Conservation (phyloP, 2,329 filamentous ascomycete species). For the Ilyonectria destructans region DNA sequence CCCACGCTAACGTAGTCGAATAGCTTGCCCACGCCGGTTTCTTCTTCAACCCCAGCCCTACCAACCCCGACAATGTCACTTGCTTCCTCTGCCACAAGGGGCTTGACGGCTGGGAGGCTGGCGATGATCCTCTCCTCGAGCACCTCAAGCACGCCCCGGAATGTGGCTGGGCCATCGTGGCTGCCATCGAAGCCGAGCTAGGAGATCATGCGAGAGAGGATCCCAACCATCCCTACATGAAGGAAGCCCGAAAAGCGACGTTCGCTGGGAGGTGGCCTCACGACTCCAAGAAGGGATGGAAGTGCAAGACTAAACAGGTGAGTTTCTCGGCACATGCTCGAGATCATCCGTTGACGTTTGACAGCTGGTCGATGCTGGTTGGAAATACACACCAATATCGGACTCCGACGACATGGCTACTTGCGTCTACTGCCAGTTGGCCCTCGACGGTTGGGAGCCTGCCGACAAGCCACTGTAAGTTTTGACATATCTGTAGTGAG, state of each 20-base stretch:
- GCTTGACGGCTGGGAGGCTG: conserved; percentile 92
- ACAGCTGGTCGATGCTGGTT: conserved; percentile 91
- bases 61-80: conserved; percentile 87
- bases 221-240: conserved; percentile 80
- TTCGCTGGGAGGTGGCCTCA: conserved; percentile 93
- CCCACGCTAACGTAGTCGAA: conserved; percentile 42
- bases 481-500: conserved; percentile 10
- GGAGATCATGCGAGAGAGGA: conserved; percentile 79
- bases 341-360: conserved; percentile 4
- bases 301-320: conserved; percentile 91
- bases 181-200: conserved; percentile 73
- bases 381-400: conserved; percentile 90
- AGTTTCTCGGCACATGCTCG: conserved; percentile 33
- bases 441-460: conserved; percentile 94
- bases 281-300: conserved; percentile 89
- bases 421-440: conserved; percentile 91
- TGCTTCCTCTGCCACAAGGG: conserved; percentile 91
- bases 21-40: conserved; percentile 94
- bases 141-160: conserved; percentile 86
- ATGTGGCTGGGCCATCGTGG: conserved; percentile 90
- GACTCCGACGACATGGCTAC: conserved; percentile 92
- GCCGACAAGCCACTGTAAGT: conserved; percentile 89
- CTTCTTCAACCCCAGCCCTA: conserved; percentile 84
- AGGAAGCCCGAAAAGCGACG: conserved; percentile 84
- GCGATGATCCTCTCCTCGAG: conserved; percentile 87